Evolutionary conservation across 805 yeast species (phyloP).

Genomic region (Metschnikowia cubensis): DNA sequence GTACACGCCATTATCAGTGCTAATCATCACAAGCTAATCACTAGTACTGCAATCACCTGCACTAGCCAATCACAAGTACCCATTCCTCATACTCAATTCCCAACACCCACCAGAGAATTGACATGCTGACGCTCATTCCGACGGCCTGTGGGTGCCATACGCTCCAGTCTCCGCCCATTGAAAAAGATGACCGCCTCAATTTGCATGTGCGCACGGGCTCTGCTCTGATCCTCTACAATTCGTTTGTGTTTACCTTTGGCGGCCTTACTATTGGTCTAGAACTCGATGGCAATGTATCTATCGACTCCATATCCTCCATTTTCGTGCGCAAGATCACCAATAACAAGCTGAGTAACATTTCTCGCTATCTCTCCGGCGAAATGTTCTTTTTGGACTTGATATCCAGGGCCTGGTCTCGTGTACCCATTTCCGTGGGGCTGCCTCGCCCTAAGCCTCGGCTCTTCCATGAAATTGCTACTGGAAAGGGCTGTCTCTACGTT

Average conservation of each 20-base stretch:
- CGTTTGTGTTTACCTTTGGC: slow-evolving; percentile 63
- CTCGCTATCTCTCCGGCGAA: slow-evolving; percentile 56
- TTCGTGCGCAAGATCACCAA: slow-evolving; percentile 29
- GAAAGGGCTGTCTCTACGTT: slow-evolving; percentile 49
- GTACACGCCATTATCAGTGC: no score
- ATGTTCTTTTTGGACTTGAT: slow-evolving; percentile 57
- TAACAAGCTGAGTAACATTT: slow-evolving; percentile 24
- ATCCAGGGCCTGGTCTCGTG: slow-evolving; percentile 54
- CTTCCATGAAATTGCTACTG: slow-evolving; percentile 54
- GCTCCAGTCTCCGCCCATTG: slow-evolving; percentile 50
- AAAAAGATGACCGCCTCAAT: slow-evolving; percentile 50
- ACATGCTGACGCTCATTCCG: slow-evolving; percentile 54
- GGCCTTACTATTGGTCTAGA: slow-evolving; percentile 61
- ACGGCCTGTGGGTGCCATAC: slow-evolving; percentile 59
- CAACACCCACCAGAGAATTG: no score
- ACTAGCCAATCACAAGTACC: no score
- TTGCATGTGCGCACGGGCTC: slow-evolving; percentile 68
- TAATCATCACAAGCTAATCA: no score
- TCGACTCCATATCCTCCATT: slow-evolving; percentile 36
- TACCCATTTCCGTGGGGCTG: slow-evolving; percentile 20
- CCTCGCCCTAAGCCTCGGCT: slow-evolving; percentile 46
- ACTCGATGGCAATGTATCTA: slow-evolving; percentile 33
- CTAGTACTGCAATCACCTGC: background rate
- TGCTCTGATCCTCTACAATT: slow-evolving; percentile 52
- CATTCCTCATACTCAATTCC: no score